A percentile compares a stretch with the other conserved stretches of the same genome.
Evolutionary conservation across 202 grass and related monocot genomes (phyloP).

Genomic region (Schoenoplectus triqueter): DNA sequence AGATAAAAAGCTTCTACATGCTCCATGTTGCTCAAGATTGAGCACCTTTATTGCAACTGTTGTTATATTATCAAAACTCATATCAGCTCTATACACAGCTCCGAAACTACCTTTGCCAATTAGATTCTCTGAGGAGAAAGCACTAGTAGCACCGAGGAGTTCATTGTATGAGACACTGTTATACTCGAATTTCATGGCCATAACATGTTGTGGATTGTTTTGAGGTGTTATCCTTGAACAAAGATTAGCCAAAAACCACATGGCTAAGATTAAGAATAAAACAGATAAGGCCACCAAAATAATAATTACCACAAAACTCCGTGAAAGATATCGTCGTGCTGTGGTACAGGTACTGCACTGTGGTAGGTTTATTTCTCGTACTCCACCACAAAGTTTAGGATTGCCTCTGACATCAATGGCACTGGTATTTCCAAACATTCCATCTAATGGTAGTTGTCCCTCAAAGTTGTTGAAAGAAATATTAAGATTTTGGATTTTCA

Average conservation of each 20-base stretch:
- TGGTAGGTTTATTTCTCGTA: slow-evolving; percentile 20
- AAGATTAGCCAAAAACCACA: not conserved
- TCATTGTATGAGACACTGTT: not conserved
- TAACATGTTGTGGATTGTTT: not conserved
- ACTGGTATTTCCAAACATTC: slow-evolving; percentile 34
- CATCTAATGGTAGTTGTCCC: slow-evolving; percentile 34
- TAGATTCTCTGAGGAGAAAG: not conserved
- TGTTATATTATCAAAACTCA: not conserved
- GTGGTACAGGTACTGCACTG: not conserved
- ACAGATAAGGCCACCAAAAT: too few relatives aligned
- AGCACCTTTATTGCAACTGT: slow-evolving; percentile 13
- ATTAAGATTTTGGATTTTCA: slow-evolving; percentile 21
- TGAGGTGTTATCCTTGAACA: not conserved
- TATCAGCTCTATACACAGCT: not conserved
- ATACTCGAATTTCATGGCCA: not conserved
- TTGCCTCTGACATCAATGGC: slow-evolving; percentile 39
- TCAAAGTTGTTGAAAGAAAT: slow-evolving; percentile 45
- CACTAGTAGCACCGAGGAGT: not conserved
- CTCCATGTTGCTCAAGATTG: slow-evolving; percentile 18
- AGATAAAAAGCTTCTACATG: slow-evolving; percentile 16
- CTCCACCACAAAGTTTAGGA: slow-evolving; percentile 32
- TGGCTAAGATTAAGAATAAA: not conserved
- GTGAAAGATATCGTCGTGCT: not conserved
- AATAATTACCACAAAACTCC: not conserved
- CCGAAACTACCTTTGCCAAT: slow-evolving; percentile 13